phyloP scores from a whole-genome alignment of 352 stramenopile genomes.

The Phytophthora melonis region DNA sequence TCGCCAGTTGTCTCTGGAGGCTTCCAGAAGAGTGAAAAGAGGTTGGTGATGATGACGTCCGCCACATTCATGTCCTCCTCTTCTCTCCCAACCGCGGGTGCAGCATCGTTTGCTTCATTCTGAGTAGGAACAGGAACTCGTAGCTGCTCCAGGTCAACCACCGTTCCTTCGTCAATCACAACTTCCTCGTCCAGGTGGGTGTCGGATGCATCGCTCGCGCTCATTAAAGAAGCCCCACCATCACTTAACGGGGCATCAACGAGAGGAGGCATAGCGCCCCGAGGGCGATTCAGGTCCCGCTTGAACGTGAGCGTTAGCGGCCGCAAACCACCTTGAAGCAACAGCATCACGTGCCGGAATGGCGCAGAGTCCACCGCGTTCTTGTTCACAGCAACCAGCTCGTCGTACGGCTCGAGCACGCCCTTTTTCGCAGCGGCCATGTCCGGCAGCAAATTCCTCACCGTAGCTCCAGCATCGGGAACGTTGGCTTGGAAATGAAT shows the following conservation, averaged over 20 bases:
- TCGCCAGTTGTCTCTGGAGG: slow-evolving; percentile 46
- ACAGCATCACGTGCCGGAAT: slow-evolving; percentile 85
- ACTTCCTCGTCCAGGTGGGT: slow-evolving; percentile 69
- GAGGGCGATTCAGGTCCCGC: slow-evolving; percentile 35
- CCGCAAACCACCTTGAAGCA: slow-evolving; percentile 81
- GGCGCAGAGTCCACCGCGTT: slow-evolving; percentile 68
- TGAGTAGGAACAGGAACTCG: slow-evolving; percentile 20
- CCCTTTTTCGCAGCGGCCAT: slow-evolving; percentile 63
- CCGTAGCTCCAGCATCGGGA: slow-evolving; percentile 68
- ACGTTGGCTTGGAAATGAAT: slow-evolving; percentile 87
- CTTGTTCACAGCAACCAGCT: slow-evolving; percentile 83
- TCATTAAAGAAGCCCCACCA: slow-evolving; percentile 8
- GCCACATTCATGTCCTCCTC: slow-evolving; percentile 69
- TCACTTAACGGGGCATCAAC: slow-evolving; percentile 11
- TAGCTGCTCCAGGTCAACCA: slow-evolving; percentile 34
- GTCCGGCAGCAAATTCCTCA: slow-evolving; percentile 64
- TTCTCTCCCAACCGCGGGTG: neutral
- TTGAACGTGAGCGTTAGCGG: slow-evolving; percentile 84
- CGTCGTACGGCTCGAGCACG: slow-evolving; percentile 68
- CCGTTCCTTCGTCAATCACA: slow-evolving; percentile 47
- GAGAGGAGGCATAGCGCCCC: slow-evolving; percentile 10
- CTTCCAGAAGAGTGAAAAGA: slow-evolving; percentile 89
- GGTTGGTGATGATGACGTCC: slow-evolving; percentile 85
- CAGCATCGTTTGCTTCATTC: neutral
- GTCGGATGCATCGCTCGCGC: slow-evolving; percentile 11